phyloP scores from a whole-genome alignment of 306 rosid genomes.

The Cicer cuneatum region DNA sequence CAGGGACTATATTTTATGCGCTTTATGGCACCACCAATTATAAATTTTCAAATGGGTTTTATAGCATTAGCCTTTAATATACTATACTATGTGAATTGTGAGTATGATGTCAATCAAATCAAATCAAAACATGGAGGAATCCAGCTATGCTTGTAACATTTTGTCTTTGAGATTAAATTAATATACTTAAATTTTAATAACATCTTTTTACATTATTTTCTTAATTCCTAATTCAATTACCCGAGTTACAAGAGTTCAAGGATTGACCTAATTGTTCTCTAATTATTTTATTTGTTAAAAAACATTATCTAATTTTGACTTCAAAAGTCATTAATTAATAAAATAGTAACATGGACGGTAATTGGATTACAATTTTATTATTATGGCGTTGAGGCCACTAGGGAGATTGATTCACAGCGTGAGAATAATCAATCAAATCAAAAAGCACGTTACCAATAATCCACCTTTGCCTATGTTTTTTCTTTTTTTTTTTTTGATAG shows the following conservation, averaged over 20 bases:
- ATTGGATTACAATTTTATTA: neutral
- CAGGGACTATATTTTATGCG: neutral
- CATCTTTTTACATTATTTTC: no score
- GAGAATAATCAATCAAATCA: constrained; percentile 8
- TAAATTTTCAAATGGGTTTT: neutral
- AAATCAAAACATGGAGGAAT: neutral
- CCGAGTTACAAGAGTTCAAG: neutral
- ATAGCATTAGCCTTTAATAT: no score
- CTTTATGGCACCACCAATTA: neutral
- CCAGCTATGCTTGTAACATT: no score
- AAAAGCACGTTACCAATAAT: neutral
- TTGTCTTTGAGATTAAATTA: no score
- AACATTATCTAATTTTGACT: neutral
- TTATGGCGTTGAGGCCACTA: neutral
- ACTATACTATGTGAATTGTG: no score
- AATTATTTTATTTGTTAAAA: no score
- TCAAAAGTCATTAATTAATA: neutral
- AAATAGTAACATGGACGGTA: constrained; percentile 26
- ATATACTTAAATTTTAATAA: no score
- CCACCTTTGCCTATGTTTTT: no score
- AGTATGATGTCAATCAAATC: neutral
- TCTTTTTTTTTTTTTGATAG: no score
- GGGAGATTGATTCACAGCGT: neutral
- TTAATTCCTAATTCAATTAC: neutral
- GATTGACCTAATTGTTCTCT: neutral